Evolutionary conservation across 345 rosid species (phyloP).

Genomic region (Brassica incana): DNA sequence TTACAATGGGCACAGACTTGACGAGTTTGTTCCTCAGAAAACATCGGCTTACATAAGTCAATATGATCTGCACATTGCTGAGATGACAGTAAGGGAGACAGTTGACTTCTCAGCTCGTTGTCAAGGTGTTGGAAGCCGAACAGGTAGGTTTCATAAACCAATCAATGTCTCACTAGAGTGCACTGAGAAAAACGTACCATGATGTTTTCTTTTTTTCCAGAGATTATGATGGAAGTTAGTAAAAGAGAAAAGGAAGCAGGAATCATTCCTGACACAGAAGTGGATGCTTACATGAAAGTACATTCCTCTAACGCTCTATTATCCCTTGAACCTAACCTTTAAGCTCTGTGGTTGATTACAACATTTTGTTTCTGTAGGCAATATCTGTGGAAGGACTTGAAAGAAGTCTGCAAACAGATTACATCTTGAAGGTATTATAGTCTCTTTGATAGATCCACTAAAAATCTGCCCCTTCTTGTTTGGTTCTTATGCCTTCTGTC

Average conservation of each 20-base stretch:
- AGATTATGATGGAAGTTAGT: slow-evolving; percentile 65
- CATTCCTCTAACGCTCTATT: not conserved
- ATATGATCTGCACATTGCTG: slow-evolving; percentile 53
- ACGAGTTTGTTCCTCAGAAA: slow-evolving; percentile 60
- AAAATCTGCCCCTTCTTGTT: not conserved
- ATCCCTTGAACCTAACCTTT: not conserved
- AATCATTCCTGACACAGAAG: slow-evolving; percentile 87
- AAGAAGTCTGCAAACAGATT: slow-evolving; percentile 69
- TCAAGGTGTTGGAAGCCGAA: slow-evolving; percentile 60
- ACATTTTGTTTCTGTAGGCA: slow-evolving; percentile 48
- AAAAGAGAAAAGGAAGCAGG: slow-evolving; percentile 79
- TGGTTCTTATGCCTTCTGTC: not conserved
- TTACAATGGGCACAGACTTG: slow-evolving; percentile 46
- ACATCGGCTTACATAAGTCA: slow-evolving; percentile 60
- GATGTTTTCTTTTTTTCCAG: slow-evolving; percentile 30
- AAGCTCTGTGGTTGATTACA: slow-evolving; percentile 1
- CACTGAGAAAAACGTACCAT: not conserved
- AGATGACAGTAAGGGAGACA: slow-evolving; percentile 69
- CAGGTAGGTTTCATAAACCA: slow-evolving; percentile 37
- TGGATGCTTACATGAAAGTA: slow-evolving; percentile 87
- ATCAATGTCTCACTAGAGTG: not conserved
- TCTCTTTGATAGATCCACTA: slow-evolving; percentile 6
- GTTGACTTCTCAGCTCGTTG: slow-evolving; percentile 58
- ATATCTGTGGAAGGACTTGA: slow-evolving; percentile 65
- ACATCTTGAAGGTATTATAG: slow-evolving; percentile 67